These are phyloP conservation scores for Neofusicoccum sp. DNA, from an alignment of 2,329 filamentous ascomycete species.

Conservation along the genomic window DNA sequence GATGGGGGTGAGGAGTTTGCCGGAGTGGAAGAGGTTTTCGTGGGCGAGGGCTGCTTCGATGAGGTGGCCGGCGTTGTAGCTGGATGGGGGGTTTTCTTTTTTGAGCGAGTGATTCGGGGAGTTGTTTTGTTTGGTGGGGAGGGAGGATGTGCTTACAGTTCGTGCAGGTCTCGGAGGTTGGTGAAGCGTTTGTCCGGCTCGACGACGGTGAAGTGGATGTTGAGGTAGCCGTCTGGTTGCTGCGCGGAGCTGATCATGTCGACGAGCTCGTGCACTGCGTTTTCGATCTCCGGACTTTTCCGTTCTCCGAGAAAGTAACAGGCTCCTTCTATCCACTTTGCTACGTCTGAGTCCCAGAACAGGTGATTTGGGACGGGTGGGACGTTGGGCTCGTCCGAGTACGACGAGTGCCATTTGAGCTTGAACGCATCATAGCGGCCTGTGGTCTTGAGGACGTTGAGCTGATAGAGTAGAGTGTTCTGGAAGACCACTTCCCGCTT, in stretches of 20 bases:
- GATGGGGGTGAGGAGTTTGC: constrained; percentile 53
- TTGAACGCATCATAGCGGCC: constrained; percentile 56
- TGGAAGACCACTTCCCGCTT: constrained; percentile 44
- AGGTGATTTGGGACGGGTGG: constrained; percentile 60
- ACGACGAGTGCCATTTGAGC: constrained; percentile 55
- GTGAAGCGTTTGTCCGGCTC: constrained; percentile 56
- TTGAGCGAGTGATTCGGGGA: no score
- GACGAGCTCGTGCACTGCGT: constrained; percentile 56
- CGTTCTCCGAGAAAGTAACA: constrained; percentile 54
- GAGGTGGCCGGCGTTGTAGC: constrained; percentile 61
- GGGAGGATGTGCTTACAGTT: constrained; percentile 46
- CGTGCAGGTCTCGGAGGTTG: constrained; percentile 62
- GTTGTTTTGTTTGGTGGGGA: no score
- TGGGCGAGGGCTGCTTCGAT: constrained; percentile 62
- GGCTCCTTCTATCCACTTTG: constrained; percentile 63
- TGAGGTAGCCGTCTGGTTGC: constrained; percentile 61
- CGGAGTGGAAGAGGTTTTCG: constrained; percentile 51
- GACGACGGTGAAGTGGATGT: constrained; percentile 62
- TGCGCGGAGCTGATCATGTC: constrained; percentile 58
- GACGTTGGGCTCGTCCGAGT: constrained; percentile 48
- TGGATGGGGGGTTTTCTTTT: no score
- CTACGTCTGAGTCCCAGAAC: constrained; percentile 60
- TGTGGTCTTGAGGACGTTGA: constrained; percentile 53
- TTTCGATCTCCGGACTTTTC: constrained; percentile 48
- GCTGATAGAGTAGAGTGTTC: constrained; percentile 51